These are phyloP conservation scores for Rhodamnia argentea DNA, from an alignment of 345 rosid species.

Conservation along the genomic window DNA sequence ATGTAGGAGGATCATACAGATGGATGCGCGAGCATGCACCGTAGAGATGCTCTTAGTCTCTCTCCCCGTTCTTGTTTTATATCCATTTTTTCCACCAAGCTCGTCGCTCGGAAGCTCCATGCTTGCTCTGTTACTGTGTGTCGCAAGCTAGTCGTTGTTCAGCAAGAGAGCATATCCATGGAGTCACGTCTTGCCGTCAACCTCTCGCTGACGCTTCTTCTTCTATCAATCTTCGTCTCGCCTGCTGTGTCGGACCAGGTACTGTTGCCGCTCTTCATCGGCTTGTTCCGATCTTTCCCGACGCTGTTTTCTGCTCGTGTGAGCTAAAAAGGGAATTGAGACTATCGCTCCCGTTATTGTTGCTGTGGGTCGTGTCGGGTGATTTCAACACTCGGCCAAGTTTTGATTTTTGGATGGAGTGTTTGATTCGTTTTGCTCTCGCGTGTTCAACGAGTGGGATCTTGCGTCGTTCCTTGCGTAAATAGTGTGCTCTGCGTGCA, in stretches of 20 bases:
- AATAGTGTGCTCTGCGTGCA: constrained; percentile 3
- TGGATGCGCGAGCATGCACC: not conserved
- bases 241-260: not conserved
- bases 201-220: not conserved
- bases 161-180: not conserved
- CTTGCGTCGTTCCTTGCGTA: not conserved
- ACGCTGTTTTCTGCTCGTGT: not conserved
- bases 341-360: not conserved
- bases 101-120: not conserved
- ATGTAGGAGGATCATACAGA: not conserved
- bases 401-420: not conserved
- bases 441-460: not conserved
- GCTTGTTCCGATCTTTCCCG: not conserved
- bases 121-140: not conserved
- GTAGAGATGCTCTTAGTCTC: not conserved
- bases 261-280: not conserved
- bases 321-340: not conserved
- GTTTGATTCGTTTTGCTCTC: not conserved
- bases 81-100: not conserved
- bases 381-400: not conserved
- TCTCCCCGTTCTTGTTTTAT: not conserved
- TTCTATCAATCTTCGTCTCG: not conserved
- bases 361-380: not conserved
- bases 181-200: not conserved
- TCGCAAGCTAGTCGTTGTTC: not conserved